Conservation (phyloP, 2,329 filamentous ascomycete genomes). For the Sarocladium strictum region DNA sequence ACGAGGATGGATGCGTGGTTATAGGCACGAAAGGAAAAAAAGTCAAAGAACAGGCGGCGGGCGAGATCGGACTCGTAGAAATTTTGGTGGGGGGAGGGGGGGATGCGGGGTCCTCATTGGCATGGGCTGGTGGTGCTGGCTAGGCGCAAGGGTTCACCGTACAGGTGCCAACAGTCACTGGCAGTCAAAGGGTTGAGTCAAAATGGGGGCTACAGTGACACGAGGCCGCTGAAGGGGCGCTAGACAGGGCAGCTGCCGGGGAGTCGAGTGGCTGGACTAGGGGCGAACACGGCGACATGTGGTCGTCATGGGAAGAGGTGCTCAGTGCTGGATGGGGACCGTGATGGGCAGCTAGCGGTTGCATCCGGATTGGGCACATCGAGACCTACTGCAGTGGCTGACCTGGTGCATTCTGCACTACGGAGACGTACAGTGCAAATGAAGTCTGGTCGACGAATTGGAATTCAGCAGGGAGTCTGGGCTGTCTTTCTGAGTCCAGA, state of each 20-base stretch:
- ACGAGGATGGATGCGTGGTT: constrained; percentile 7
- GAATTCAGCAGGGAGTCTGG: no score
- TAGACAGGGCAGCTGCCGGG: neutral
- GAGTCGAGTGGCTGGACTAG: neutral
- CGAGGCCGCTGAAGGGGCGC: neutral
- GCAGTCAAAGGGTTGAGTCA: neutral
- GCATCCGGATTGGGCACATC: neutral
- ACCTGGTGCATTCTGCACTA: no score
- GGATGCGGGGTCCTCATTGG: constrained; percentile 6
- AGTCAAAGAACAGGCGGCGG: constrained; percentile 7
- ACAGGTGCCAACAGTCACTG: no score
- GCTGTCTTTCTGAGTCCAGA: no score
- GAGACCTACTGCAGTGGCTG: no score
- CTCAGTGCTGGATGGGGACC: neutral
- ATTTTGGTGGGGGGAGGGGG: constrained; percentile 8
- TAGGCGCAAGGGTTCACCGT: constrained; percentile 7
- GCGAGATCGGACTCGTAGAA: constrained; percentile 8
- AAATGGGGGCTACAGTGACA: neutral
- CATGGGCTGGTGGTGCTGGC: neutral
- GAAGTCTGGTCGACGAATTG: no score
- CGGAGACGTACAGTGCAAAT: no score
- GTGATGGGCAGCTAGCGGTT: constrained; percentile 6
- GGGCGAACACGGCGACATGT: neutral
- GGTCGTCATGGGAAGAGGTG: neutral
- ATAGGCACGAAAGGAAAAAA: constrained; percentile 7